A percentile compares a stretch with the other conserved stretches of the same genome.
Conservation (phyloP, 2,329 filamentous ascomycete genomes). For the Ciborinia camelliae region DNA sequence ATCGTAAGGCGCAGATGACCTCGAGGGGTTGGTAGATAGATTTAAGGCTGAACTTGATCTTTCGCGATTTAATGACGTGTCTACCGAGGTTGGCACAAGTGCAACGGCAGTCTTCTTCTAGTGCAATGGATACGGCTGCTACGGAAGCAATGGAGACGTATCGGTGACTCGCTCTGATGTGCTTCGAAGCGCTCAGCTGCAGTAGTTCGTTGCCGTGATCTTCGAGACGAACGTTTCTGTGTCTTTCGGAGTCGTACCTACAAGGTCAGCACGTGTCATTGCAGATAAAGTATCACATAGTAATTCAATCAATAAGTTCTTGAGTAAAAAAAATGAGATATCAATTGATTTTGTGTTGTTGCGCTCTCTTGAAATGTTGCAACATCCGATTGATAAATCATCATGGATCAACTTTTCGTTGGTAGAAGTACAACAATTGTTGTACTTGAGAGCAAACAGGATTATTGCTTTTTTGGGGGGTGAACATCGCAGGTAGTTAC, state of each 20-base stretch:
- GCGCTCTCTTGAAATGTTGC: conserved; percentile 26
- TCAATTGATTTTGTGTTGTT: conserved; percentile 22
- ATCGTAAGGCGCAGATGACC: conserved; percentile 36
- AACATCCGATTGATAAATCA: conserved; percentile 7
- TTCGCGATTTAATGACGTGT: conserved; percentile 36
- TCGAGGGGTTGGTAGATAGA: conserved; percentile 35
- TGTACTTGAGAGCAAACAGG: neutral
- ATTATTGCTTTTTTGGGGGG: conserved; percentile 6
- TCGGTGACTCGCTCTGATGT: conserved; percentile 30
- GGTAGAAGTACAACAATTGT: conserved; percentile 10
- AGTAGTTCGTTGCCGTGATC: conserved; percentile 34
- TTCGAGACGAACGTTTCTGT: conserved; percentile 37
- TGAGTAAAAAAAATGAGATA: conserved; percentile 32
- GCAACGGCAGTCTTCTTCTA: conserved; percentile 26
- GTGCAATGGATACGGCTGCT: conserved; percentile 27
- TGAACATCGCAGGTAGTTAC: conserved; percentile 27
- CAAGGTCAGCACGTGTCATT: conserved; percentile 39
- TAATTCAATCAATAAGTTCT: conserved; percentile 25
- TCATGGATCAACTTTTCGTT: neutral
- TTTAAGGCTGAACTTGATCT: conserved; percentile 34
- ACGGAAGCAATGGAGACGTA: conserved; percentile 25
- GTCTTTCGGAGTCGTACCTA: conserved; percentile 34
- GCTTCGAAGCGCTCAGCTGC: conserved; percentile 37
- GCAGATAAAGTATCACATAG: conserved; percentile 35
- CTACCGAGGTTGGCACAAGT: conserved; percentile 36